Conservation (phyloP, 169 alveolate species). For the Plasmodium inui region DNA sequence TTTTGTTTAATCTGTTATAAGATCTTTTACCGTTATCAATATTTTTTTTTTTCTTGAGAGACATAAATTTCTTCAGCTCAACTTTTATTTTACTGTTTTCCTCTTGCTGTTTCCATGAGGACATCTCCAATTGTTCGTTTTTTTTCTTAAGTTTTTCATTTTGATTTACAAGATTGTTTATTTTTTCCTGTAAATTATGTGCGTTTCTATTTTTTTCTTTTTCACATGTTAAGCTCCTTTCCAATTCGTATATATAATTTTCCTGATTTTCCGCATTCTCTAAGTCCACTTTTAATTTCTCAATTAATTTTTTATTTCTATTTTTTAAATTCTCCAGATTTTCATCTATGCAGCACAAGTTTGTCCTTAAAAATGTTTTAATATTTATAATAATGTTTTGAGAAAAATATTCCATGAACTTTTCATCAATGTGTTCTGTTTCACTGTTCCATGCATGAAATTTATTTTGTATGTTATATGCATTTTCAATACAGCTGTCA, state of each 20-base stretch:
- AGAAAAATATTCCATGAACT: conserved; percentile 62
- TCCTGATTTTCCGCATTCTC: conserved; percentile 76
- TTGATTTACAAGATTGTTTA: conserved; percentile 27
- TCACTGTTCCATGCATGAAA: conserved; percentile 21
- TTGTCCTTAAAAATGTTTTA: conserved; percentile 61
- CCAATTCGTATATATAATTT: conserved; percentile 70
- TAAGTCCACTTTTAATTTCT: conserved; percentile 49
- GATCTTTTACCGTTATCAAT: background rate
- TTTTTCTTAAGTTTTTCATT: conserved; percentile 63
- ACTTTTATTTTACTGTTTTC: conserved; percentile 60
- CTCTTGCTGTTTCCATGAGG: conserved; percentile 37
- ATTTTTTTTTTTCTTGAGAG: conserved; percentile 43
- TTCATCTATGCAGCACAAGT: conserved; percentile 56
- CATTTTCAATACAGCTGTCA: conserved; percentile 64
- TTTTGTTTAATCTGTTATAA: conserved; percentile 38
- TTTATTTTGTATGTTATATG: conserved; percentile 55
- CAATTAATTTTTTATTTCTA: conserved; percentile 70
- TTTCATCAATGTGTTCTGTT: conserved; percentile 45
- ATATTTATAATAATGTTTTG: conserved; percentile 61
- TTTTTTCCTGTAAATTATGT: conserved; percentile 44
- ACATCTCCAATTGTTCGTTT: conserved; percentile 60
- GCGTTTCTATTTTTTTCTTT: conserved; percentile 64
- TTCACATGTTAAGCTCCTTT: conserved; percentile 42
- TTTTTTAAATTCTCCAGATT: conserved; percentile 37
- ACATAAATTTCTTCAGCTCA: conserved; percentile 47